These are phyloP conservation scores for Sordariomycetes sp. DNA, from an alignment of 2,329 filamentous ascomycete genomes.

Conservation along the genomic window DNA sequence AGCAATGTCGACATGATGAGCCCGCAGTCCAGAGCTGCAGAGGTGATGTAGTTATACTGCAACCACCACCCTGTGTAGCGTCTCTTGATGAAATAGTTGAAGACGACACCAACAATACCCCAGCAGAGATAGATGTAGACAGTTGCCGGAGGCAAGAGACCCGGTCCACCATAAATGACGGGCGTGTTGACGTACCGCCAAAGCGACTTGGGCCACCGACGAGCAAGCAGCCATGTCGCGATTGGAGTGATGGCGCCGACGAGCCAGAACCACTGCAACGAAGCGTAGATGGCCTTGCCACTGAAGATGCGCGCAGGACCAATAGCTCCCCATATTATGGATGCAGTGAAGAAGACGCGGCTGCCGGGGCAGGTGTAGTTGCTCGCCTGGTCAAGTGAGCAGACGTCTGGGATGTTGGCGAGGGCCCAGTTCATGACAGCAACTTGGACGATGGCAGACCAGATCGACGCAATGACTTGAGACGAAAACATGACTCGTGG, in stretches of 20 bases:
- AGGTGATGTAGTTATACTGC: slow-evolving; percentile 69
- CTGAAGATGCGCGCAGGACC: slow-evolving; percentile 64
- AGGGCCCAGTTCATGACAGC: slow-evolving; percentile 59
- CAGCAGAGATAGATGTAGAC: slow-evolving; percentile 64
- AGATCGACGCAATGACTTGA: slow-evolving; percentile 49
- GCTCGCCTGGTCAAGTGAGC: slow-evolving; percentile 40
- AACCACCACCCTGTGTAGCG: slow-evolving; percentile 66
- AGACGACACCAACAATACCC: slow-evolving; percentile 57
- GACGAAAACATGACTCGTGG: slow-evolving; percentile 53
- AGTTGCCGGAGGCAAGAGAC: slow-evolving; percentile 58
- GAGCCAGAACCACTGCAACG: slow-evolving; percentile 63
- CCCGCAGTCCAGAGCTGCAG: slow-evolving; percentile 61
- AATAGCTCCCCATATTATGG: slow-evolving; percentile 65
- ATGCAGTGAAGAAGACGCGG: slow-evolving; percentile 56
- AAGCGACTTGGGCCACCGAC: slow-evolving; percentile 49
- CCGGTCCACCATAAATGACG: slow-evolving; percentile 57
- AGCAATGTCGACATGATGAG: slow-evolving; percentile 57
- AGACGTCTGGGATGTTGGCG: slow-evolving; percentile 53
- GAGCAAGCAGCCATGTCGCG: slow-evolving; percentile 52
- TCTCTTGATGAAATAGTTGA: slow-evolving; percentile 59
- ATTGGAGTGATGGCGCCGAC: slow-evolving; percentile 55
- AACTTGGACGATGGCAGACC: slow-evolving; percentile 54
- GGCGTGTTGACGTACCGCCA: slow-evolving; percentile 61
- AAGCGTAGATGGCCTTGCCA: slow-evolving; percentile 49
- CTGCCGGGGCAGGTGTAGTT: slow-evolving; percentile 48